phyloP scores from a whole-genome alignment of 306 rosid species.

The Quercus aquifolioides region DNA sequence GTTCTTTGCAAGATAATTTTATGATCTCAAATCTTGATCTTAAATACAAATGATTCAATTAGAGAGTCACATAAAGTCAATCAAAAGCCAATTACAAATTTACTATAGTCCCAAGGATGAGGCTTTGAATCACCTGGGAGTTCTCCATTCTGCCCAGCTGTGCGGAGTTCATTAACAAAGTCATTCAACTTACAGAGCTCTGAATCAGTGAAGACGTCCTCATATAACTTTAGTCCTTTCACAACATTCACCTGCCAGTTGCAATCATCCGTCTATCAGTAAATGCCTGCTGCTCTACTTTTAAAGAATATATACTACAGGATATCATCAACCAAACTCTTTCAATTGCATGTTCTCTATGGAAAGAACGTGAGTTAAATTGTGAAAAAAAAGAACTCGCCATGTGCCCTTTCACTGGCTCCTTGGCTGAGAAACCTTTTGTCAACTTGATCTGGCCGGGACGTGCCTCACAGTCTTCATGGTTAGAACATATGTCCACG shows the following conservation, averaged over 20 bases:
- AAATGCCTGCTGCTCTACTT: conserved; percentile 8
- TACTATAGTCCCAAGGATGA: not conserved
- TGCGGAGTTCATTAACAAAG: conserved; percentile 66
- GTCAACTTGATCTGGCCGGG: conserved; percentile 72
- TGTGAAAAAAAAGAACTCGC: conserved; percentile 55
- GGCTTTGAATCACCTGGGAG: conserved; percentile 56
- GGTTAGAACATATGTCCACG: conserved; percentile 63
- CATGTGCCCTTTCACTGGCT: conserved; percentile 86
- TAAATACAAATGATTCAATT: not conserved
- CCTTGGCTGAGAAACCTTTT: conserved; percentile 95
- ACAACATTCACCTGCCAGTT: conserved; percentile 93
- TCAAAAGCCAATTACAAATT: not conserved
- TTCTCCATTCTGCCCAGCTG: conserved; percentile 88
- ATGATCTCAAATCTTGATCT: not conserved
- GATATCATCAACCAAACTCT: not conserved
- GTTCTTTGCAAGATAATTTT: not conserved
- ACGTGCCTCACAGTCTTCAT: conserved; percentile 88
- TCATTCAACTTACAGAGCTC: conserved; percentile 69
- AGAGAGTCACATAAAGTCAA: not conserved
- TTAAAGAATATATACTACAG: not conserved
- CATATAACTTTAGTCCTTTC: conserved; percentile 86
- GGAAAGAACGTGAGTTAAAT: conserved; percentile 1
- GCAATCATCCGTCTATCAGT: conserved; percentile 30
- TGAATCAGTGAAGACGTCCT: conserved; percentile 65
- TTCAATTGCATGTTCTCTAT: conserved; percentile 17